Evolutionary conservation across 768 basidiomycete genomes (phyloP).

Genomic region (Agaricus subrufescens): DNA sequence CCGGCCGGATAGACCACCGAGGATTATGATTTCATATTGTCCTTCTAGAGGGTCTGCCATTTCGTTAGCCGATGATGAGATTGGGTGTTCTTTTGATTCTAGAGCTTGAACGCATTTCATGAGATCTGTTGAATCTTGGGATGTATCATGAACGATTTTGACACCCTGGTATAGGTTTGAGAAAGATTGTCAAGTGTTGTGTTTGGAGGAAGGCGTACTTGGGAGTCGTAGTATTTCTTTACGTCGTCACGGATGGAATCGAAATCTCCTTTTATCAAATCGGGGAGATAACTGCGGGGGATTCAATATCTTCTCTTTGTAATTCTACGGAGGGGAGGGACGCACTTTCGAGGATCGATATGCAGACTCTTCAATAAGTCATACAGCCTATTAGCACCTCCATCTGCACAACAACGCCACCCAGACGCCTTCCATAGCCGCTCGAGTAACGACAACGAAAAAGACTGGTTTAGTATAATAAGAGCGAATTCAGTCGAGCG

Average conservation of each 20-base stretch:
- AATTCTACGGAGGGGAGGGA: not conserved
- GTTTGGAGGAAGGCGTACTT: constrained; percentile 34
- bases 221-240: constrained; percentile 53
- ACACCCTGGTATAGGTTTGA: constrained; percentile 51
- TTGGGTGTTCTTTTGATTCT: constrained; percentile 44
- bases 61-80: constrained; percentile 28
- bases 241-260: constrained; percentile 85
- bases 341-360: constrained; percentile 17
- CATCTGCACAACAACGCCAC: constrained; percentile 77
- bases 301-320: no score
- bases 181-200: not conserved
- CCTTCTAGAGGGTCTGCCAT: not conserved
- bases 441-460: constrained; percentile 56
- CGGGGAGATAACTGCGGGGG: constrained; percentile 60
- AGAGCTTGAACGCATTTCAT: constrained; percentile 84
- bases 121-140: constrained; percentile 88
- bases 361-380: constrained; percentile 36
- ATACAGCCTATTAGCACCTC: constrained; percentile 80
- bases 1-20: constrained; percentile 88
- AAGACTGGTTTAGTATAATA: constrained; percentile 90
- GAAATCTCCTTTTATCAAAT: constrained; percentile 90
- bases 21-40: constrained; percentile 67
- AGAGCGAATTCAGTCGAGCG: constrained; percentile 40
- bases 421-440: constrained; percentile 50
- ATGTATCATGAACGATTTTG: constrained; percentile 55